phyloP scores from a whole-genome alignment of 1,284 basidiomycete species.

The Cerioporus squamosus region DNA sequence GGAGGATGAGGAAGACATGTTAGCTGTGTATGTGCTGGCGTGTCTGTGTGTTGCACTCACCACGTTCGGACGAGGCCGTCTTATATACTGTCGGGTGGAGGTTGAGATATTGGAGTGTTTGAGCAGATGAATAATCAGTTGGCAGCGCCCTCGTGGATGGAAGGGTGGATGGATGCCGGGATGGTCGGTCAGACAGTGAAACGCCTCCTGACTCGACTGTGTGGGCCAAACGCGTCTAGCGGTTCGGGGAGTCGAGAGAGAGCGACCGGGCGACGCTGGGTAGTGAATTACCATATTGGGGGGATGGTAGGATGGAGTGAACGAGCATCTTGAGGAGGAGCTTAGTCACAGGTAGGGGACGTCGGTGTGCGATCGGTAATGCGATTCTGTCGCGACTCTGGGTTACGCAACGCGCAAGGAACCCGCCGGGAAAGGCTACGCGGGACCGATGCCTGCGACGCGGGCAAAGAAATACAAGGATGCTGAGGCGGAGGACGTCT shows the following conservation, averaged over 20 bases:
- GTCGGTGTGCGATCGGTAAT: constrained; percentile 4
- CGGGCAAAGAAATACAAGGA: too few relatives aligned
- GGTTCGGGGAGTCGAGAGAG: neutral
- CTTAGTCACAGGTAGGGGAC: neutral
- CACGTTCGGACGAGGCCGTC: neutral
- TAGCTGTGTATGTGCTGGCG: neutral
- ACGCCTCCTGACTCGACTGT: constrained; percentile 8
- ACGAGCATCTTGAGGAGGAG: neutral
- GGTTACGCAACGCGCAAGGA: neutral
- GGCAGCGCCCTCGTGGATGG: neutral
- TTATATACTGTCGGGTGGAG: constrained; percentile 12
- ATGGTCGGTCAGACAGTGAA: constrained; percentile 7
- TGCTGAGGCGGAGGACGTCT: too few relatives aligned
- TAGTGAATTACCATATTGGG: neutral
- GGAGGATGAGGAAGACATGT: constrained; percentile 11
- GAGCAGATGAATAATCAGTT: constrained; percentile 19
- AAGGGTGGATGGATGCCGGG: neutral
- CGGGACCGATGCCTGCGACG: too few relatives aligned
- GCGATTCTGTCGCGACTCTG: too few relatives aligned
- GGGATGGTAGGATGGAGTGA: neutral
- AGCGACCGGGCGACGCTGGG: neutral
- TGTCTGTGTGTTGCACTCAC: constrained; percentile 4
- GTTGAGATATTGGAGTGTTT: neutral
- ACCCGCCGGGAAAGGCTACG: neutral
- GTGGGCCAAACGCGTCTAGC: constrained; percentile 3